Evolutionary conservation across 306 rosid species (phyloP), one percentile per base, ranked within the genome.

Genomic region (Trifolium dubium): DNA sequence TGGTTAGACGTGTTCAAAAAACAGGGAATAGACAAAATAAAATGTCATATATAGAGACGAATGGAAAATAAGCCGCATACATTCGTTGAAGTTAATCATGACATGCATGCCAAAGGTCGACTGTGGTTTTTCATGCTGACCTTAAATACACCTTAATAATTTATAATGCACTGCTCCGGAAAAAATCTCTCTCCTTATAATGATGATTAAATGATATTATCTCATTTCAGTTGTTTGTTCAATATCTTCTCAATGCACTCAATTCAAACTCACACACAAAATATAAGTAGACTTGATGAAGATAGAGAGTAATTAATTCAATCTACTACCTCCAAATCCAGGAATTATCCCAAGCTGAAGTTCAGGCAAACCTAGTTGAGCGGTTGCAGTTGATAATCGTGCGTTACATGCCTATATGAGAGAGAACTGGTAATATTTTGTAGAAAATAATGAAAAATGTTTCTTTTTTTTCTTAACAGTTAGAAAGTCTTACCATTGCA

Each of bases 321-420:
- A 29, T 28, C 40, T 12, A 32, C 18, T 82, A 95, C 99, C 99
- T 90, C 98, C 99, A 81, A 92, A 95, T 76, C 99, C 98, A 66
- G 99, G 99, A 86, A 95, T 83, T 74, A 95, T 32, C 77, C 99
- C 99, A 72, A 95, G 99, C 84, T 90, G 98, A 76, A 95, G 97
- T 77, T 95, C 99, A 58, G 99, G 99, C 83, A 95, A 84, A 51
- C 99, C 99, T 39, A 95, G 77, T 82, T 87, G 99, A 41, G 97
- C 97, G 72, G 86, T 87, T 58, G 96, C 82, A 61, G 99, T 95
- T 30, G 99, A 95, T 79, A 95, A 74, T 14, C 99, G 80, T 14
- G 96, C 97, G 76, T 87, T 91, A 77, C 99, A 92, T 76, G 92
- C 96, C 99, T 95, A 61, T 65, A 32, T 19, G 34, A 72, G 67